Base-by-base conservation (phyloP, 306 rosid species). In the Trichosanthes truncata region DNA sequence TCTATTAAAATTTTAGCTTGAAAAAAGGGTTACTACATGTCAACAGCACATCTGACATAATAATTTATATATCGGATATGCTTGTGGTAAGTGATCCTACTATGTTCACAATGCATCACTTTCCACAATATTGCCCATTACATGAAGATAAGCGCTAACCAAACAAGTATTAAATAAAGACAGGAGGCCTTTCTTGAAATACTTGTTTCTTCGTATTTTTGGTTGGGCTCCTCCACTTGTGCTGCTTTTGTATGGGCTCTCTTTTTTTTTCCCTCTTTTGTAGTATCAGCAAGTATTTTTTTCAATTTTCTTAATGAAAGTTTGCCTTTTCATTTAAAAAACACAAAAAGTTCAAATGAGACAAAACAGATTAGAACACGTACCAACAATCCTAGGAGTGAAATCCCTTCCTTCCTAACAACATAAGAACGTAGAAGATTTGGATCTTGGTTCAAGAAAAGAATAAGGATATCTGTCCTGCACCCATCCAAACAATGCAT, bases 391-490 rank as follows among this genome's bases (percentile, higher is more conserved):
- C 97, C 98, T 51, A 94, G 83, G 83, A 94, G 98, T 56, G 88
- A 85, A 80, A 85, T 60, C 81, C 98, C 98, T 85, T 94, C 98
- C 83, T 74, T 96, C 48, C 89, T 89, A 87, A 92, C 97, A 88
- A 94, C 94, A 84, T 91, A 89, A 10, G 97, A 91, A 57, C 97
- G 92, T 82, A 94, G 86, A 86, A 94, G 97, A 84, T 84, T 89
- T 77, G 98, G 98, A 89, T 94, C 98, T 84, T 94, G 98, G 87
- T 89, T 92, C 91, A 91, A 84, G 89, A 94, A 94, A 87, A 94
- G 97, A 87, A 89, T 89, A 80, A 94, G 97, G 91, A 94, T 88
- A 84, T 94, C 98, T 91, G 98, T 92, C 87, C 98, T 94, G 98
- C 97, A 94, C 85, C 91, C 91, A 88, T 87, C 81, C 86, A 82